Conservation (phyloP, 352 stramenopile genomes). For the Pythium diclinum region DNA sequence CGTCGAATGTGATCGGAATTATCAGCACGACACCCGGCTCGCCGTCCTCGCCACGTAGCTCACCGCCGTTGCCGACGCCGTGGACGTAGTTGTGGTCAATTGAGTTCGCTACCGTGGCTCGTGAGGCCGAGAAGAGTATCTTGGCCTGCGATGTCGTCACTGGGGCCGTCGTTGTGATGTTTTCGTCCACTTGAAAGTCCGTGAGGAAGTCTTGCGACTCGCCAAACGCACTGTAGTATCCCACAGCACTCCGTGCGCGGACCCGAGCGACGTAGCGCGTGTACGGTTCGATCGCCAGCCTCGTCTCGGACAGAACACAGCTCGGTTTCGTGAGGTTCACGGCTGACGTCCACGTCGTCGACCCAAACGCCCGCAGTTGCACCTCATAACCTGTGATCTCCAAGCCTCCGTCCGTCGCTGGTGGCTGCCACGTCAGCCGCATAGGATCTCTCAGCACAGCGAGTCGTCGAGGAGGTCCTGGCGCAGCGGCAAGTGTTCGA, state of each 20-base stretch:
- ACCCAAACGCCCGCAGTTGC: conserved; percentile 33
- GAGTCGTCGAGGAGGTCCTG: conserved; percentile 25
- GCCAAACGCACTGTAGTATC: conserved; percentile 28
- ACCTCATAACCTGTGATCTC: conserved; percentile 38
- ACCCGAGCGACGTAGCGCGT: conserved; percentile 44
- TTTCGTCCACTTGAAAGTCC: conserved; percentile 18
- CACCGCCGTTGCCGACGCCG: conserved; percentile 46
- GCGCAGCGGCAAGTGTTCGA: conserved; percentile 28
- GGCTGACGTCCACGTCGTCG: conserved; percentile 41
- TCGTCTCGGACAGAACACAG: conserved; percentile 10
- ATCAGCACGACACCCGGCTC: conserved; percentile 54
- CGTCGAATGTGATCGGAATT: conserved; percentile 47
- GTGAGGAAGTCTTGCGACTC: conserved; percentile 40
- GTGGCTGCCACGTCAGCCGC: conserved; percentile 37
- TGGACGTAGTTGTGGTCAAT: conserved; percentile 64
- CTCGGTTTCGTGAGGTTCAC: conserved; percentile 6
- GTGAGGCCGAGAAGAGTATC: background rate
- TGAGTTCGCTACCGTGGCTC: conserved; percentile 33
- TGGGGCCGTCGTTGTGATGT: background rate
- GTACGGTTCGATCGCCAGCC: conserved; percentile 25
- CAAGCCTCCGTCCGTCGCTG: conserved; percentile 30
- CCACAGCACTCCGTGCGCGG: conserved; percentile 32
- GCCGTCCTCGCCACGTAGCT: conserved; percentile 30
- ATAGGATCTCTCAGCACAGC: conserved; percentile 28
- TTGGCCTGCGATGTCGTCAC: background rate